Percentiles rank a stretch among this genome's conserved stretches.
Evolutionary conservation across 805 yeast genomes (phyloP).

Genomic region (Grigorovia humatica): DNA sequence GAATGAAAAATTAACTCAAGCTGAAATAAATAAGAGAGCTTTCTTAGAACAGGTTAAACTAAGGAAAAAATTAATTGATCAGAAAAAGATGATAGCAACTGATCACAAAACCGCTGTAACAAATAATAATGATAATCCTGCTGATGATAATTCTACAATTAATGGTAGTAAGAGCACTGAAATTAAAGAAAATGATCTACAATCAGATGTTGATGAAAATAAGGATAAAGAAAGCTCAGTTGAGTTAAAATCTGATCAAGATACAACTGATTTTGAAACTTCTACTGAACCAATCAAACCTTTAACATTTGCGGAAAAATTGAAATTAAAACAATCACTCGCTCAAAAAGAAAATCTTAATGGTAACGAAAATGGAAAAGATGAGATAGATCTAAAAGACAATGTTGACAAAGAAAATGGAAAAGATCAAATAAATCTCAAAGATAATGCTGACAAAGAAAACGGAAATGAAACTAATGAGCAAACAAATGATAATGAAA

Average conservation of each 20-base stretch:
- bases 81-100: constrained; percentile 10
- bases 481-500: too few species aligned
- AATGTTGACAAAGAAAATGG: constrained; percentile 12
- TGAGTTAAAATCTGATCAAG: constrained; percentile 2
- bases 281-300: constrained; percentile 1
- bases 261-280: constrained; percentile 10
- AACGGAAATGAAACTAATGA: too few species aligned
- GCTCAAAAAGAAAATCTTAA: neutral
- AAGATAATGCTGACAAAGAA: too few species aligned
- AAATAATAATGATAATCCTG: constrained; percentile 1
- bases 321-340: constrained; percentile 11
- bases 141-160: too few species aligned
- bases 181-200: neutral
- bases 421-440: constrained; percentile 8
- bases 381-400: constrained; percentile 5
- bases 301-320: constrained; percentile 15
- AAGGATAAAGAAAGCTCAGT: neutral
- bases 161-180: neutral
- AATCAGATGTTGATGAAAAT: constrained; percentile 1
- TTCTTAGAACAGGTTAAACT: constrained; percentile 26
- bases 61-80: constrained; percentile 25
- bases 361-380: constrained; percentile 6
- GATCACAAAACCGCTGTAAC: neutral
- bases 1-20: constrained; percentile 12
- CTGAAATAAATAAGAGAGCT: constrained; percentile 23